phyloP scores from a whole-genome alignment of 768 basidiomycete species.

The Pholiota conissans region DNA sequence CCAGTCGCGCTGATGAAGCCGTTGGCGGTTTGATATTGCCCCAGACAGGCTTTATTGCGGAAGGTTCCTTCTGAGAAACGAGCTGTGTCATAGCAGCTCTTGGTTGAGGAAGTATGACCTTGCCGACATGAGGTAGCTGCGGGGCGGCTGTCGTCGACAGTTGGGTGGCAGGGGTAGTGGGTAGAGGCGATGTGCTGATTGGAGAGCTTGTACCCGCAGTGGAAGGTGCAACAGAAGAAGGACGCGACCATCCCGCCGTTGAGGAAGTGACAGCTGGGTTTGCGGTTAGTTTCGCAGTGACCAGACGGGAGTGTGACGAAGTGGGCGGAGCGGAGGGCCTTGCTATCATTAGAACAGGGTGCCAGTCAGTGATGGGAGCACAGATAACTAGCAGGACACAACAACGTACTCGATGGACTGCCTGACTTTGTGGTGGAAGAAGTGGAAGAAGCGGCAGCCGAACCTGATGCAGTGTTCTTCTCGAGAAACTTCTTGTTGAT shows the following conservation, averaged over 20 bases:
- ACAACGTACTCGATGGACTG: slow-evolving; percentile 50
- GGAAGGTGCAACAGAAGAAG: slow-evolving; percentile 71
- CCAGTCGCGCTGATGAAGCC: slow-evolving; percentile 35
- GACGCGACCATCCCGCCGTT: slow-evolving; percentile 78
- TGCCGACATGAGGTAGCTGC: slow-evolving; percentile 58
- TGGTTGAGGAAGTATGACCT: slow-evolving; percentile 69
- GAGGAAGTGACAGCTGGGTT: slow-evolving; percentile 55
- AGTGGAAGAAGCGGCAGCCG: slow-evolving; percentile 42
- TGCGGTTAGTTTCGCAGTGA: slow-evolving; percentile 85
- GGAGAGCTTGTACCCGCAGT: slow-evolving; percentile 44
- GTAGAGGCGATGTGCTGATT: slow-evolving; percentile 40
- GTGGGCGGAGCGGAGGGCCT: slow-evolving; percentile 58
- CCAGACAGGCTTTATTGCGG: slow-evolving; percentile 64
- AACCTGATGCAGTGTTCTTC: slow-evolving; percentile 69
- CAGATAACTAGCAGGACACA: not conserved
- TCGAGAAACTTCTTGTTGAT: slow-evolving; percentile 97
- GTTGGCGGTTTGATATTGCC: slow-evolving; percentile 52
- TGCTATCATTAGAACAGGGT: slow-evolving; percentile 35
- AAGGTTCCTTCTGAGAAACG: slow-evolving; percentile 30
- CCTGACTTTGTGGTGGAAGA: slow-evolving; percentile 50
- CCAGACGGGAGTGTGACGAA: slow-evolving; percentile 72
- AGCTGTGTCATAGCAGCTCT: slow-evolving; percentile 37
- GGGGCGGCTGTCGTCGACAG: slow-evolving; percentile 38
- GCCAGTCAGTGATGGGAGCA: slow-evolving; percentile 9
- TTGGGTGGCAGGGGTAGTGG: slow-evolving; percentile 32